Evolutionary conservation across 2,329 filamentous ascomycete genomes (phyloP).

Genomic region (Alternaria ventricosa): DNA sequence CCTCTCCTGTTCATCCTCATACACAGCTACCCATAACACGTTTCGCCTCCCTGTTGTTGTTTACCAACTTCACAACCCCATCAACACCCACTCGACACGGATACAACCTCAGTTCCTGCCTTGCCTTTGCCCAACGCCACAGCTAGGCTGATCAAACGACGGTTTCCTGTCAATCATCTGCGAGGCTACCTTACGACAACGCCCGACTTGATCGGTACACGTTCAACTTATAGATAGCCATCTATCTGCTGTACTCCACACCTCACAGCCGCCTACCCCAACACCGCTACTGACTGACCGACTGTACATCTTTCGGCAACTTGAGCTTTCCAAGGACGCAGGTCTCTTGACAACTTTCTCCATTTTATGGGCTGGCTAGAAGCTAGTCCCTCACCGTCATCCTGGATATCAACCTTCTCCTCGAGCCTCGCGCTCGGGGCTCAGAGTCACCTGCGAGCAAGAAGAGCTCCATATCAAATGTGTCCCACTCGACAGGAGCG

Average conservation of each 20-base stretch:
- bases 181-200: slow-evolving; percentile 21
- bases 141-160: slow-evolving; percentile 22
- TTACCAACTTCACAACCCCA: slow-evolving; percentile 27
- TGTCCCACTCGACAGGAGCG: slow-evolving; percentile 52
- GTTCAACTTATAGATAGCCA: slow-evolving; percentile 9
- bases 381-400: slow-evolving; percentile 64
- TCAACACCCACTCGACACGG: slow-evolving; percentile 13
- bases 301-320: slow-evolving; percentile 2
- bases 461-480: slow-evolving; percentile 50
- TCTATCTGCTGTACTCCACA: slow-evolving; percentile 1
- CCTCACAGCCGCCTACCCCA: slow-evolving; percentile 1
- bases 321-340: slow-evolving; percentile 18
- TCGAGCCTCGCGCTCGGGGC: slow-evolving; percentile 75
- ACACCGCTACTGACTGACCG: slow-evolving; percentile 11
- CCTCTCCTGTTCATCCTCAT: slow-evolving; percentile 32
- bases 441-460: slow-evolving; percentile 68
- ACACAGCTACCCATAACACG: slow-evolving; percentile 27
- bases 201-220: slow-evolving; percentile 26
- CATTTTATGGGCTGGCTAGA: slow-evolving; percentile 51
- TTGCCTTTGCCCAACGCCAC: slow-evolving; percentile 36
- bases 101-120: slow-evolving; percentile 31
- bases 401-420: slow-evolving; percentile 93
- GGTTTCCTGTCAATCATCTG: slow-evolving; percentile 14
- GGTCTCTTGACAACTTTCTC: slow-evolving; percentile 20
- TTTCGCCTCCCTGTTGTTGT: slow-evolving; percentile 29